Base-by-base conservation (phyloP, 345 rosid genomes). In the Moricandia arvensis region DNA sequence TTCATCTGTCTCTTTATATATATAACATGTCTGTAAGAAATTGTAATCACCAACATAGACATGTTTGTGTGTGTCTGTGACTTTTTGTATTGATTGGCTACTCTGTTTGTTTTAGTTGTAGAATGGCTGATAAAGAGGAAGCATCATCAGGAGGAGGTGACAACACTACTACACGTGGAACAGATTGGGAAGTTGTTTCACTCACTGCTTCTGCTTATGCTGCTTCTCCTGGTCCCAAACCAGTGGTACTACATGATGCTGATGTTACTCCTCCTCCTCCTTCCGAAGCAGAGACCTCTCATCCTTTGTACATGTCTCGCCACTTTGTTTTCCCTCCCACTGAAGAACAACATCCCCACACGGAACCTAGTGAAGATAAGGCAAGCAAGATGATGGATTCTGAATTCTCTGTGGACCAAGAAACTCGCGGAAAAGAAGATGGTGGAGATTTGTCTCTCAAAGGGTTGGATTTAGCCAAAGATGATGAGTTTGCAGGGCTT, bases 271-370 rank as follows among this genome's bases (percentile, higher is more conserved):
- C 33, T 31, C 73, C 69, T 78, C 53, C 75, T 63, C 63, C 24
- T 9, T 69, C 17, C 43, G 82, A 75, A 45, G 78, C 82, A 4
- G 92, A 88, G 77, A 74, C 91, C 66, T 90, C 97, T 69, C 79
- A 2, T 68, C 85, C 96, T 71, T 63, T 95, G 26, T 85, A 92
- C 85, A 76, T 87, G 96, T 90, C 98, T 49, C 33, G 87, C 57
- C 98, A 96, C 87, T 96, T 96, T 73, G 86, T 72, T 86, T 86
- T 85, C 75, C 89, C 90, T 5, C 89, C 89, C 6, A 77, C 33
- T 57, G 84, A 76, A 72, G 45, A 38, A 38, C 86, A 82, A 63
- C 87, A 89, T 72, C 81, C 81, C 67, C 64, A 78, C 69, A 15
- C 12, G 57, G 86, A 82, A 41, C 72, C 81, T 27, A 27, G 29